Percentiles rank a stretch among this genome's conserved stretches.
Evolutionary conservation across 1,139 yeast species (phyloP).

Genomic region (Tardiomyces blankii): DNA sequence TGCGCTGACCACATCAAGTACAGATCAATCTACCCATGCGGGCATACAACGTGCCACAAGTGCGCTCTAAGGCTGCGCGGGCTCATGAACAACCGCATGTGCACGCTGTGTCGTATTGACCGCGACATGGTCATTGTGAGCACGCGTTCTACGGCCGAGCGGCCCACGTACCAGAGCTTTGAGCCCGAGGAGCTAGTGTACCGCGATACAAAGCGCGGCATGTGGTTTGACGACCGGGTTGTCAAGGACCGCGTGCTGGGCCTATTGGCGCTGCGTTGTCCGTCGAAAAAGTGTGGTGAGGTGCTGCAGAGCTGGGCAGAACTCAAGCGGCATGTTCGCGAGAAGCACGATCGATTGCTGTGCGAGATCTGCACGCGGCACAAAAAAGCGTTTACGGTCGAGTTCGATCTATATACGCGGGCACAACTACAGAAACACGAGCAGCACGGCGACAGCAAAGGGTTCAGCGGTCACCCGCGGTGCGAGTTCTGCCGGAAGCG

Average conservation of each 20-base stretch:
- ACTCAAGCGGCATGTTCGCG: constrained; percentile 53
- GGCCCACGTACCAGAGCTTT: constrained; percentile 30
- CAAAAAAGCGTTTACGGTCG: constrained; percentile 69
- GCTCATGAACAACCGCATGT: constrained; percentile 56
- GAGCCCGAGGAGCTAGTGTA: constrained; percentile 20
- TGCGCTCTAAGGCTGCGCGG: constrained; percentile 83
- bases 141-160: constrained; percentile 23
- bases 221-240: constrained; percentile 21
- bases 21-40: constrained; percentile 71
- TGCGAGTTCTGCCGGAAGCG: constrained; percentile 73
- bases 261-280: constrained; percentile 50
- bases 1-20: constrained; percentile 64
- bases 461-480: constrained; percentile 82
- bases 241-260: constrained; percentile 34
- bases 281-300: constrained; percentile 33
- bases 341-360: constrained; percentile 43
- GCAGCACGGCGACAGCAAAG: constrained; percentile 50
- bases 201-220: constrained; percentile 15
- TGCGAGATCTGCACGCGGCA: constrained; percentile 69
- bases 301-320: constrained; percentile 40
- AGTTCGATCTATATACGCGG: constrained; percentile 50
- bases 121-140: constrained; percentile 37
- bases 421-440: constrained; percentile 63
- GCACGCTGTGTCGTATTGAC: constrained; percentile 72
- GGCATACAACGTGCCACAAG: constrained; percentile 70